Conservation (phyloP, 2,329 filamentous ascomycete species). For the Aspergillus tamarii region DNA sequence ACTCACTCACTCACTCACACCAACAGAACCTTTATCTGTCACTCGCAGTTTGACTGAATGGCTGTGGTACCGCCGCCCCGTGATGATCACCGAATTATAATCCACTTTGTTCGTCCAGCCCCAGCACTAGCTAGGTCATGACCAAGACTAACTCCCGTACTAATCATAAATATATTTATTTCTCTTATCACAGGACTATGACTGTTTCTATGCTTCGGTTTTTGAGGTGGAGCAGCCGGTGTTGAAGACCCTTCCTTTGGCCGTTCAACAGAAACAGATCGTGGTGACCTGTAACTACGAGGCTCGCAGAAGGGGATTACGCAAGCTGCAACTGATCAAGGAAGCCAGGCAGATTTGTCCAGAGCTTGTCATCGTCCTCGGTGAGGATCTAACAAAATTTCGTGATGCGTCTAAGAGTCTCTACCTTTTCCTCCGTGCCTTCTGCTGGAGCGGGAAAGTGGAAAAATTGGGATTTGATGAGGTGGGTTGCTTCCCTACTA, state of each 20-base stretch:
- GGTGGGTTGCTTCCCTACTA: constrained; percentile 53
- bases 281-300: constrained; percentile 94
- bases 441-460: constrained; percentile 76
- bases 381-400: constrained; percentile 84
- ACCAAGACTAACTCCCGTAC: constrained; percentile 9
- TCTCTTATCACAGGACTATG: constrained; percentile 45
- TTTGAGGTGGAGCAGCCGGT: constrained; percentile 79
- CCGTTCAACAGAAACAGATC: constrained; percentile 91
- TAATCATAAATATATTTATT: constrained; percentile 6
- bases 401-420: constrained; percentile 82
- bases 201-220: constrained; percentile 91
- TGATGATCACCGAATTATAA: constrained; percentile 69
- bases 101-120: constrained; percentile 72
- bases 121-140: background rate
- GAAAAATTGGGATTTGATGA: constrained; percentile 92
- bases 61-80: constrained; percentile 34
- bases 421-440: constrained; percentile 70
- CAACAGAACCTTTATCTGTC: constrained; percentile 2
- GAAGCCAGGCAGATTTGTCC: constrained; percentile 82
- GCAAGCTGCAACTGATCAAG: constrained; percentile 82
- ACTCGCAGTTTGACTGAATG: constrained; percentile 15
- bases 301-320: constrained; percentile 66
- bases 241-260: constrained; percentile 73
- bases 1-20: background rate
- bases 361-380: constrained; percentile 80